A percentile compares a stretch with the other conserved stretches of the same genome.
Evolutionary conservation across 1,284 basidiomycete genomes (phyloP).

Genomic region (Austroboletus olivaceoglutinosus): DNA sequence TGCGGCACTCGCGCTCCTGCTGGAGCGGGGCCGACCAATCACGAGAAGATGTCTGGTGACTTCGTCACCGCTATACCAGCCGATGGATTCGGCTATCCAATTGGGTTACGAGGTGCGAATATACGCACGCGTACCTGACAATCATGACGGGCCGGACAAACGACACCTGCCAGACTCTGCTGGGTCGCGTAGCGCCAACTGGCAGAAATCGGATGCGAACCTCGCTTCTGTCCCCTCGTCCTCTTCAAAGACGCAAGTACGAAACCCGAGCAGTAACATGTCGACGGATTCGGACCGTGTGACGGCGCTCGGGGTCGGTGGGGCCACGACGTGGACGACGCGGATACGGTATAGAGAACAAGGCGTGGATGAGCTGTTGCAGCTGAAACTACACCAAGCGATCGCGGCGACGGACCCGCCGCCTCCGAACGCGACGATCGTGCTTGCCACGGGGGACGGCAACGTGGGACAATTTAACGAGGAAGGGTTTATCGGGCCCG

Average conservation of each 20-base stretch:
- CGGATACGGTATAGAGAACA: conserved; percentile 70
- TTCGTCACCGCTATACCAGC: conserved; percentile 79
- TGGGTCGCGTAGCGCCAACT: conserved; percentile 12
- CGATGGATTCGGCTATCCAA: conserved; percentile 70
- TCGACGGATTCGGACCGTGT: conserved; percentile 28
- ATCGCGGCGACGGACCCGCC: conserved; percentile 65
- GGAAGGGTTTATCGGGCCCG: conserved; percentile 83
- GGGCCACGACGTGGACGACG: conserved; percentile 3
- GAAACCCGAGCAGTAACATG: conserved; percentile 34
- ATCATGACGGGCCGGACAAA: conserved; percentile 58
- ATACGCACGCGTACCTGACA: conserved; percentile 75
- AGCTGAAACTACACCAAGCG: conserved; percentile 83
- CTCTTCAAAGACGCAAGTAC: conserved; percentile 16
- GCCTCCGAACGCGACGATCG: conserved; percentile 69
- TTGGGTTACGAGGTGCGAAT: conserved; percentile 80
- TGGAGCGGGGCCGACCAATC: conserved; percentile 70
- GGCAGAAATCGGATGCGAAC: conserved; percentile 23
- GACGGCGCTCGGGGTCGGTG: neutral
- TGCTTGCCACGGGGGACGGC: conserved; percentile 87
- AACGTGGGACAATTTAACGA: conserved; percentile 86
- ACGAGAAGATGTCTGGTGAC: conserved; percentile 73
- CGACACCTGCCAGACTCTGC: conserved; percentile 18
- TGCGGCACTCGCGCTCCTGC: conserved; percentile 64
- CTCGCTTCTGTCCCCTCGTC: neutral
- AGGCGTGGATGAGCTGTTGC: conserved; percentile 84